Evolutionary conservation across 495 filamentous ascomycete species (phyloP).

Genomic region (Parathielavia hyrcaniae): DNA sequence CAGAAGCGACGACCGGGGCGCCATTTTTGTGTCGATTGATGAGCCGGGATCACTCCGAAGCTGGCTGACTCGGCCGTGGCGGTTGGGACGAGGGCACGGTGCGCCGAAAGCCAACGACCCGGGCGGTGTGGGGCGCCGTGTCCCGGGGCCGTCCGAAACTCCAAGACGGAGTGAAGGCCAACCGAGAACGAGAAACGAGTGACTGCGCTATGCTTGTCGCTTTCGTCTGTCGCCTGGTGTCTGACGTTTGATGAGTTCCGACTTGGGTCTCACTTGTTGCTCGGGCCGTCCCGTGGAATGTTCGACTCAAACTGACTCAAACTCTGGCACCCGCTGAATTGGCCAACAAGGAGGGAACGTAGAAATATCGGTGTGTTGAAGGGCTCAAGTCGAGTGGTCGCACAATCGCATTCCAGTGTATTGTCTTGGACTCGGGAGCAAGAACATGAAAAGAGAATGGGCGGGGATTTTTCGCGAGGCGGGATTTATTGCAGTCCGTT

Average conservation of each 20-base stretch:
- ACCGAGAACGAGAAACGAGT: not conserved
- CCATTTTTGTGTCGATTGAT: not conserved
- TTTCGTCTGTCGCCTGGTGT: not conserved
- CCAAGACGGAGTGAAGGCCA: not conserved
- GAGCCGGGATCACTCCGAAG: not conserved
- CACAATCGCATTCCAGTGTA: constrained; percentile 7
- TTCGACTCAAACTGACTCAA: not conserved
- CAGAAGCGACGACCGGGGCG: constrained; percentile 1
- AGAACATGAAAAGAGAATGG: constrained; percentile 8
- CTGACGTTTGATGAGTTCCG: not conserved
- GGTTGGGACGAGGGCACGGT: constrained; percentile 8
- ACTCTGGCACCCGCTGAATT: not conserved
- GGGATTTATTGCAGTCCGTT: constrained; percentile 22
- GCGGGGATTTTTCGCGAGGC: constrained; percentile 12
- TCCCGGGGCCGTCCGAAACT: not conserved
- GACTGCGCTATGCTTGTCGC: not conserved
- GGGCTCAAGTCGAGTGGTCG: not conserved
- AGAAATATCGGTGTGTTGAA: not conserved
- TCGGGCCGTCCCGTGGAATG: constrained; percentile 9
- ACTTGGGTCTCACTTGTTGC: not conserved
- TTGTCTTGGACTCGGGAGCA: constrained; percentile 1
- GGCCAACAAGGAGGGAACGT: not conserved
- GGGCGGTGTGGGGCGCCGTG: not conserved
- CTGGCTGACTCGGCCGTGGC: not conserved
- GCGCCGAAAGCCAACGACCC: constrained; percentile 7